Percentiles rank a stretch among this genome's conserved stretches.
These are phyloP conservation scores for Magnaporthiopsis rhizophila DNA, from an alignment of 2,329 filamentous ascomycete species.

Conservation along the genomic window DNA sequence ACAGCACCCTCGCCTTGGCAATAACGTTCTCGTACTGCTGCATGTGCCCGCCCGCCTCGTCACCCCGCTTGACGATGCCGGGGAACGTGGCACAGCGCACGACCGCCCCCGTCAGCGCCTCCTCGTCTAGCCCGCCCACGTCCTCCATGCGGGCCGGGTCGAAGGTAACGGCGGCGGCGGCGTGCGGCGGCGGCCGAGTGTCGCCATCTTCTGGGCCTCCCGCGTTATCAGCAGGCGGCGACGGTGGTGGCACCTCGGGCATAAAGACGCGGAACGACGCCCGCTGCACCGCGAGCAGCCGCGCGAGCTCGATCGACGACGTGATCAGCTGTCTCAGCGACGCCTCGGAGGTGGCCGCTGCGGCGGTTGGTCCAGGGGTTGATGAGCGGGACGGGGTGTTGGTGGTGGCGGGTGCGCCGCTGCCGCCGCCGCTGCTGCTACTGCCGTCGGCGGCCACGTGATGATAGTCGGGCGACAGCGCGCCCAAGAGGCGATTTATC, in stretches of 20 bases:
- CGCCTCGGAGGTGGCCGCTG: conserved; percentile 38
- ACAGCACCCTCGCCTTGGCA: conserved; percentile 58
- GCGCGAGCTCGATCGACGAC: conserved; percentile 47
- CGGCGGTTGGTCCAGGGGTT: conserved; percentile 10
- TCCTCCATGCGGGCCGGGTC: conserved; percentile 57
- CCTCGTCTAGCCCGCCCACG: conserved; percentile 50
- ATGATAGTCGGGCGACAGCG: conserved; percentile 31
- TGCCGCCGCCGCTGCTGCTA: conserved; percentile 13
- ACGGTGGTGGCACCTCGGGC: conserved; percentile 41
- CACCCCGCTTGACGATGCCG: conserved; percentile 54
- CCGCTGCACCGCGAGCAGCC: conserved; percentile 49
- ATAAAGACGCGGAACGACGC: conserved; percentile 49
- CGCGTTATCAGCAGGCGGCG: conserved; percentile 15
- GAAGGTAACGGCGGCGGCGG: conserved; percentile 45
- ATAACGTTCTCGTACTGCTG: conserved; percentile 54
- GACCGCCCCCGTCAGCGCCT: conserved; percentile 40
- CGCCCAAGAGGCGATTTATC: conserved; percentile 41
- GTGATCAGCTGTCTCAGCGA: conserved; percentile 44
- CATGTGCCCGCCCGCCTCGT: conserved; percentile 54
- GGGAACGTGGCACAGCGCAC: conserved; percentile 58
- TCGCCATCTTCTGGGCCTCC: not conserved
- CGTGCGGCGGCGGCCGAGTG: not conserved
- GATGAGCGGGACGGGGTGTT: not conserved
- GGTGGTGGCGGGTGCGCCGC: too few relatives aligned
- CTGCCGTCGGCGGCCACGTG: conserved; percentile 13